Conservation (phyloP, 1,139 yeast species). For the Blastobotrys illinoisensis region DNA sequence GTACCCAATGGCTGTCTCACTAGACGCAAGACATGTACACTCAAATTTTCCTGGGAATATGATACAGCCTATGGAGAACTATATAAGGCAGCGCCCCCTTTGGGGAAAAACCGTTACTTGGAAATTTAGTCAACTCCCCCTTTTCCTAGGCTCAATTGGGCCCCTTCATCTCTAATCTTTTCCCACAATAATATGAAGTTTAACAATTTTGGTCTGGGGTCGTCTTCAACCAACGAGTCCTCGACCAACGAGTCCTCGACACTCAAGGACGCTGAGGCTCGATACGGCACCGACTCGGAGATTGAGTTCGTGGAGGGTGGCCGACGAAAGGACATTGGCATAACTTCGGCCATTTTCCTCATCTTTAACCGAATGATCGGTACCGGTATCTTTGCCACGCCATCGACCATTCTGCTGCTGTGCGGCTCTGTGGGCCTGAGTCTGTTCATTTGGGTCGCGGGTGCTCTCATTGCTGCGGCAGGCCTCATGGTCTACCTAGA, state of each 20-base stretch:
- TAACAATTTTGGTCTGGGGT: slow-evolving; percentile 2
- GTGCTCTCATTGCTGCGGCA: slow-evolving; percentile 64
- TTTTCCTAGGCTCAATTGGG: slow-evolving; percentile 1
- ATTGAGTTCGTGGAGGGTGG: slow-evolving; percentile 6
- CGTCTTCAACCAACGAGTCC: not conserved
- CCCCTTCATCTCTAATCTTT: not conserved
- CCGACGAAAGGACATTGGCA: slow-evolving; percentile 44
- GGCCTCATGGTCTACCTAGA: slow-evolving; percentile 79
- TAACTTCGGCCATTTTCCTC: slow-evolving; percentile 60
- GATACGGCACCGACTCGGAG: slow-evolving; percentile 3
- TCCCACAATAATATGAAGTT: no score
- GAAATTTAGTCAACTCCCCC: not conserved
- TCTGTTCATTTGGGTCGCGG: slow-evolving; percentile 70
- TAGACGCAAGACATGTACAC: not conserved
- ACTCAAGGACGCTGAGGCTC: slow-evolving; percentile 4
- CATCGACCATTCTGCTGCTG: slow-evolving; percentile 64
- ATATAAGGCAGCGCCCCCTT: not conserved
- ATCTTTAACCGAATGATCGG: slow-evolving; percentile 81
- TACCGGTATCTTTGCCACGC: slow-evolving; percentile 82
- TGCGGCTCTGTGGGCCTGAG: slow-evolving; percentile 75
- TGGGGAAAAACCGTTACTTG: not conserved
- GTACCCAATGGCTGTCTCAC: not conserved
- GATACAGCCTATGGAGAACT: not conserved
- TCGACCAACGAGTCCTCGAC: not conserved
- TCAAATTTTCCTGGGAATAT: not conserved